Base-by-base conservation (phyloP, 1,284 basidiomycete genomes). In the Gomphus bonarii region DNA sequence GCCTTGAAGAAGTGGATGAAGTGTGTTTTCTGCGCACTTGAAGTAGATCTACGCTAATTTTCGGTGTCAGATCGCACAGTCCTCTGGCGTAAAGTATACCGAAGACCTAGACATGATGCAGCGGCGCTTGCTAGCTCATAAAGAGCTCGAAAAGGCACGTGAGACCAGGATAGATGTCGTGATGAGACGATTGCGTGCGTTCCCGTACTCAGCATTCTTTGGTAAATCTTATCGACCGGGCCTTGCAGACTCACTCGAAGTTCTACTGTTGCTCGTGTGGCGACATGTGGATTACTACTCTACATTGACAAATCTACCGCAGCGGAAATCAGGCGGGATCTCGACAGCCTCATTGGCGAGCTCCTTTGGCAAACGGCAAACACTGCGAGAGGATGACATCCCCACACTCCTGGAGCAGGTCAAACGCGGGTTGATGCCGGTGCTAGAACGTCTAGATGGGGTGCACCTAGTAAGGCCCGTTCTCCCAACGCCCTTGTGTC, bases 221-320 rank as follows among this genome's bases (percentile, higher is more conserved):
- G 47, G 42, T 38, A 50, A 57, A 54, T 4, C 60, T 31, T 25
- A 10, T 35, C 49, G 22, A 31, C 44, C 14, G 12, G 38, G 14
- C 11, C 49, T 44, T 40, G 5, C 62, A 87, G 90, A 83, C 61
- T 83, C 85, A 49, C 73, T 86, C 50, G 93, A 97, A 70, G 88
- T 94, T 75, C 70, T 91, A 7, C 73, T 97, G 7, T 75, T 97
- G 6, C 74, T 97, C 28, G 75, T 93, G 11, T 95, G 91, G 85
- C 78, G 92, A 35, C 94, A 97, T 67, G 67, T 95, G 40, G 76
- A 82, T 18, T 79, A 80, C 62, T 88, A 84, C 63, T 66, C 74
- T 40, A n/a, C 38, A 14, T 42, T 43, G 14, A 33, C 20, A 46
- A 50, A 11, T 35, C 36, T 20, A 22, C 18, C 20, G 12, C 28